Percentiles rank a stretch among this genome's conserved stretches.
Evolutionary conservation across 345 rosid genomes (phyloP).

Genomic region (Clausena lansium): DNA sequence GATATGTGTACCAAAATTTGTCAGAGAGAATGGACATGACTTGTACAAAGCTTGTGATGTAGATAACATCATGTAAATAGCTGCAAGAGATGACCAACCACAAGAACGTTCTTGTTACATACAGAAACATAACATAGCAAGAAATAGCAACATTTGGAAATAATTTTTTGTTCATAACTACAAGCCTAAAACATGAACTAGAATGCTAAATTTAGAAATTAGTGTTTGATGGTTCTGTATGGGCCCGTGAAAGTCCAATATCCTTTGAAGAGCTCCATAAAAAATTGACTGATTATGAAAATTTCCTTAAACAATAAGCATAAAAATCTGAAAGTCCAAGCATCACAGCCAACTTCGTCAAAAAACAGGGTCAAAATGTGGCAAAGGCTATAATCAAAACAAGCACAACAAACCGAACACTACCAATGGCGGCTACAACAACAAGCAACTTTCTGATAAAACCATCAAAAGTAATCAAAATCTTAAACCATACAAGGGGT

Average conservation of each 20-base stretch:
- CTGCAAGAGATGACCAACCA: conserved; percentile 35
- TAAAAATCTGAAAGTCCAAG: not conserved
- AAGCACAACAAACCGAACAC: too few relatives aligned
- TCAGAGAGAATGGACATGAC: conserved; percentile 71
- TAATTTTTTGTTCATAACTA: not conserved
- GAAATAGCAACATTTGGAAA: not conserved
- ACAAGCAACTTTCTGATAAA: too few relatives aligned
- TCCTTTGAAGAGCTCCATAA: not conserved
- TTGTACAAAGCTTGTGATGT: conserved; percentile 87
- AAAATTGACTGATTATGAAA: too few relatives aligned
- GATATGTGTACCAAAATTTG: conserved; percentile 79
- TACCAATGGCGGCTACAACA: too few relatives aligned
- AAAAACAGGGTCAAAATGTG: too few relatives aligned
- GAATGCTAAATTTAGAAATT: not conserved
- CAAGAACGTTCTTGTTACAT: not conserved
- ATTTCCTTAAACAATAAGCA: not conserved
- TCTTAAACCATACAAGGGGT: too few relatives aligned
- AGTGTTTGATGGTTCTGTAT: not conserved
- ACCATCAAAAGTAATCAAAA: too few relatives aligned
- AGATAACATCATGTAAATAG: conserved; percentile 76
- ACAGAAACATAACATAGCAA: not conserved
- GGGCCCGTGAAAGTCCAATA: not conserved
- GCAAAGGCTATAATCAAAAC: too few relatives aligned
- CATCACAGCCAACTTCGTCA: not conserved
- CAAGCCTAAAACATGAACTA: not conserved